Evolutionary conservation across 2,329 filamentous ascomycete species (phyloP).

Genomic region (Arthrobotrys sinensis): DNA sequence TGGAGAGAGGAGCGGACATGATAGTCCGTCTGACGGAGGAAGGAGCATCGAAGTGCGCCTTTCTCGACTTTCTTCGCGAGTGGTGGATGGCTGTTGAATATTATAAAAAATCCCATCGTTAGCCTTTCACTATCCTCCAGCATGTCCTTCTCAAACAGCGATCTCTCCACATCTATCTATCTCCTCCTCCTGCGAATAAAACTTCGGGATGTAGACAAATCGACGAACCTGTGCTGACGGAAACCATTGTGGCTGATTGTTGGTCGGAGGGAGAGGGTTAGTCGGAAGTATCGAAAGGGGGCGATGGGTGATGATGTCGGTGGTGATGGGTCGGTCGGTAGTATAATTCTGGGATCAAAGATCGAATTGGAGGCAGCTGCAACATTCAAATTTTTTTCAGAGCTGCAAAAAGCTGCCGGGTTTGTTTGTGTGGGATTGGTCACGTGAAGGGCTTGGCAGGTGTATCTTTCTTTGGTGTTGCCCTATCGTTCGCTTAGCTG

Average conservation of each 20-base stretch:
- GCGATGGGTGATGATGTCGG: constrained; percentile 12
- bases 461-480: constrained; percentile 3
- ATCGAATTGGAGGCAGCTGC: constrained; percentile 26
- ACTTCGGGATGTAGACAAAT: background rate
- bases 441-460: constrained; percentile 35
- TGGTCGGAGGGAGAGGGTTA: constrained; percentile 5
- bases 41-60: constrained; percentile 96
- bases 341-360: constrained; percentile 34
- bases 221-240: constrained; percentile 54
- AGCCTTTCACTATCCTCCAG: constrained; percentile 2
- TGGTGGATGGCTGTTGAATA: constrained; percentile 75
- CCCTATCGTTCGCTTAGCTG: constrained; percentile 25
- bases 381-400: constrained; percentile 42
- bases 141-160: background rate
- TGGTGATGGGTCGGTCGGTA: constrained; percentile 13
- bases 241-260: constrained; percentile 54
- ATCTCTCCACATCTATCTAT: too few species aligned
- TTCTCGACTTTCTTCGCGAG: constrained; percentile 98
- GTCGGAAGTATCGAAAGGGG: constrained; percentile 10
- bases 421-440: constrained; percentile 48
- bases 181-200: background rate
- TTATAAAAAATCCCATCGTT: constrained; percentile 49
- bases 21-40: constrained; percentile 94
- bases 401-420: constrained; percentile 22
- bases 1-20: constrained; percentile 95